Percentiles rank a stretch among this genome's conserved stretches.
Evolutionary conservation across 169 alveolate genomes (phyloP).

Genomic region (Eimeria tenella): DNA sequence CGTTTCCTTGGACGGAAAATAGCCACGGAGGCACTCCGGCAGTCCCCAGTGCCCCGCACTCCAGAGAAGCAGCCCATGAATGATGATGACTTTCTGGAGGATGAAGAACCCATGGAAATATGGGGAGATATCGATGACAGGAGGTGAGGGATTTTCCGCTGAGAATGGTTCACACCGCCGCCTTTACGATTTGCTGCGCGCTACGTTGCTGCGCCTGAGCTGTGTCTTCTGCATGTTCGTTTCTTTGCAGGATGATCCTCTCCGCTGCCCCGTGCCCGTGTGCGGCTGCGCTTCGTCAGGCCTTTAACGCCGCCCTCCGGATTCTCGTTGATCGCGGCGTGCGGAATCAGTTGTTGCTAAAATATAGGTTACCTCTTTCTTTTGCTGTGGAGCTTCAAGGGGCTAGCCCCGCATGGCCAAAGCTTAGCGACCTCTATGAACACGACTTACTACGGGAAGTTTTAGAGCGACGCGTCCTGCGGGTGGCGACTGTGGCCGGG

Average conservation of each 20-base stretch:
- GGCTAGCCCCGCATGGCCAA: conserved; percentile 35
- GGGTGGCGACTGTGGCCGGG: conserved; percentile 19
- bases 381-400: conserved; percentile 51
- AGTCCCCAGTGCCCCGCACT: not conserved
- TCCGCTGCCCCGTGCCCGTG: conserved; percentile 34
- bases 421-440: conserved; percentile 1
- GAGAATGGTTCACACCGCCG: not conserved
- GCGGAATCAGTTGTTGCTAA: conserved; percentile 10
- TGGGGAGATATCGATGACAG: conserved; percentile 63
- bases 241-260: conserved; percentile 20
- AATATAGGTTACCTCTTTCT: conserved; percentile 25
- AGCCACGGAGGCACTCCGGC: conserved; percentile 31
- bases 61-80: not conserved
- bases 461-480: conserved; percentile 4
- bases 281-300: conserved; percentile 45
- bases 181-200: not conserved
- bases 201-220: not conserved
- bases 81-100: conserved; percentile 41
- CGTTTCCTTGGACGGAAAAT: conserved; percentile 40
- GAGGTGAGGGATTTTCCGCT: not conserved
- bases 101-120: conserved; percentile 48
- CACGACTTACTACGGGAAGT: conserved; percentile 25
- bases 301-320: conserved; percentile 47
- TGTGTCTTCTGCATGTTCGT: not conserved
- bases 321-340: conserved; percentile 22